These are phyloP conservation scores for Colletotrichum sp. DNA, from an alignment of 2,329 filamentous ascomycete genomes.

Conservation along the genomic window DNA sequence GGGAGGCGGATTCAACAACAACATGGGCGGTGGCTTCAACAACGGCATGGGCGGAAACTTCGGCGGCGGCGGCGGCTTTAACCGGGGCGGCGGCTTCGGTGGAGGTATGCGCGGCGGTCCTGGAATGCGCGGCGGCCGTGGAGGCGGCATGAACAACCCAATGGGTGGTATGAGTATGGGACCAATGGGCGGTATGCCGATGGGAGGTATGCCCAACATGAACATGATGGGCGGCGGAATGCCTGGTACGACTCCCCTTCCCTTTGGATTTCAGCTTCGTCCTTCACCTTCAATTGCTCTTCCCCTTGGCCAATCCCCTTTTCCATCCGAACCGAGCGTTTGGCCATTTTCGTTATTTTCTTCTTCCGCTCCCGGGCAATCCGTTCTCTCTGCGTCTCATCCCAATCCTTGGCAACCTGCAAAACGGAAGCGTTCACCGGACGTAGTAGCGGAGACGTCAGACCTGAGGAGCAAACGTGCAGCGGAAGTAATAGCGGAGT, in stretches of 20 bases:
- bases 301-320: not conserved
- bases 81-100: slow-evolving; percentile 49
- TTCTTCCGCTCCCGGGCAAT: not conserved
- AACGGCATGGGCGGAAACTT: slow-evolving; percentile 56
- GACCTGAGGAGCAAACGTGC: not conserved
- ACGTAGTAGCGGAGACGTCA: not conserved
- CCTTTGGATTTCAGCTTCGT: not conserved
- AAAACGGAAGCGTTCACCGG: not conserved
- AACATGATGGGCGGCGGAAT: slow-evolving; percentile 59
- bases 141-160: slow-evolving; percentile 50
- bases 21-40: slow-evolving; percentile 48
- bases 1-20: slow-evolving; percentile 48
- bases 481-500: not conserved
- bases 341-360: not conserved
- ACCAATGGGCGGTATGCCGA: slow-evolving; percentile 53
- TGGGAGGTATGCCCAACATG: slow-evolving; percentile 59
- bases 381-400: not conserved
- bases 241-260: slow-evolving; percentile 48
- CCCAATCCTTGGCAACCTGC: not conserved
- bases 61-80: slow-evolving; percentile 50
- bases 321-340: not conserved
- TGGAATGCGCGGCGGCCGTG: slow-evolving; percentile 39
- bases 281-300: not conserved
- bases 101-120: slow-evolving; percentile 54
- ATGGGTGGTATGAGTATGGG: slow-evolving; percentile 53